These are phyloP conservation scores for Diaporthe ilicicola DNA, from an alignment of 2,329 filamentous ascomycete species.

Conservation along the genomic window DNA sequence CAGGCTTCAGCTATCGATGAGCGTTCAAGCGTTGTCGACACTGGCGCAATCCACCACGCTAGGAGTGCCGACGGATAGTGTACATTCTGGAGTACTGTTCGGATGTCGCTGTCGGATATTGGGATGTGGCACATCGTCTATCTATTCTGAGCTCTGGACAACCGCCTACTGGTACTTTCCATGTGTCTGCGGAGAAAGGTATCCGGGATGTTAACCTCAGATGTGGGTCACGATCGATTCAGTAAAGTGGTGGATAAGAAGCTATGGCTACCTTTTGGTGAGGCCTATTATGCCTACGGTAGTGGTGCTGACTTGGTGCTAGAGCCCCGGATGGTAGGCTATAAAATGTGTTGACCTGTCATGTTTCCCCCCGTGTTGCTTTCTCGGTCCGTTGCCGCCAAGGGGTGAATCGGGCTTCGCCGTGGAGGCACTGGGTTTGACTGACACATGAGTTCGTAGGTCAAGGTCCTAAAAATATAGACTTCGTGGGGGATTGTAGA, in stretches of 20 bases:
- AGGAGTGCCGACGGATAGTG: neutral
- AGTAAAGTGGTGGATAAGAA: neutral
- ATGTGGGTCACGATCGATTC: neutral
- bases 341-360: neutral
- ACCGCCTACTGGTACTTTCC: no score
- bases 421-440: constrained; percentile 14
- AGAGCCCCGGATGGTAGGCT: neutral
- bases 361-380: constrained; percentile 1
- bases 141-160: neutral
- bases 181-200: neutral
- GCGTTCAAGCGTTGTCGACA: neutral
- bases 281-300: neutral
- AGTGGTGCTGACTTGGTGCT: neutral
- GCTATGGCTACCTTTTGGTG: neutral
- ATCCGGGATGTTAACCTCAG: neutral
- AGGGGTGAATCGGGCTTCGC: constrained; percentile 15
- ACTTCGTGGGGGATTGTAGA: constrained; percentile 22
- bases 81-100: neutral
- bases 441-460: constrained; percentile 17
- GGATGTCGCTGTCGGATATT: neutral
- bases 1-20: neutral
- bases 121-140: neutral
- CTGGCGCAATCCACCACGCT: neutral
- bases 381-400: constrained; percentile 13
- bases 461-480: constrained; percentile 17